A percentile compares a stretch with the other conserved stretches of the same genome.
Evolutionary conservation across 305 asterid species (phyloP).

Genomic region (Plantago rigida): DNA sequence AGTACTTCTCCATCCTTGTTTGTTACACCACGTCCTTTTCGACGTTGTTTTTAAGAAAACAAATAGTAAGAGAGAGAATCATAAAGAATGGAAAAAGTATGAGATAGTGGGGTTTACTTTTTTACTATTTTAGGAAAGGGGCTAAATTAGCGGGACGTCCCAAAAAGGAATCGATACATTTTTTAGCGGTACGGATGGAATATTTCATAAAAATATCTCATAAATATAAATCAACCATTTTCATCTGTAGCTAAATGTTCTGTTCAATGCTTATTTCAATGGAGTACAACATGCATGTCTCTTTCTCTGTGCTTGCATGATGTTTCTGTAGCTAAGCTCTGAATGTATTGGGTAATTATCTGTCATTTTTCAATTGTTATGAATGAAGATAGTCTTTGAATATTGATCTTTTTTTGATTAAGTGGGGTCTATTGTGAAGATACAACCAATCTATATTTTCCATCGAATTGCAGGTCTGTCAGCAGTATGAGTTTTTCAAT

Average conservation of each 20-base stretch:
- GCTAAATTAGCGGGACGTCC: too few species aligned
- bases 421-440: background rate
- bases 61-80: too few species aligned
- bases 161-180: too few species aligned
- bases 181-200: too few species aligned
- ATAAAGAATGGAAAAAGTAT: too few species aligned
- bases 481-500: slow-evolving; percentile 80
- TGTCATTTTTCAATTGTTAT: background rate
- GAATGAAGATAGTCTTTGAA: background rate
- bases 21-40: too few species aligned
- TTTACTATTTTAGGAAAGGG: too few species aligned
- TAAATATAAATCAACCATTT: background rate
- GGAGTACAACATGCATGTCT: background rate
- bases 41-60: too few species aligned
- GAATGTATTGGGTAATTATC: background rate
- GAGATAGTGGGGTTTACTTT: too few species aligned
- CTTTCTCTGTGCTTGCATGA: background rate
- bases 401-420: background rate
- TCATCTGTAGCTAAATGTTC: background rate
- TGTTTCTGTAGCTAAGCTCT: background rate
- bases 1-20: too few species aligned
- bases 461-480: slow-evolving; percentile 69
- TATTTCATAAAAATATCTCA: too few species aligned
- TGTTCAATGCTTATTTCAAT: background rate
- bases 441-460: slow-evolving; percentile 8